Evolutionary conservation across 1,284 basidiomycete species (phyloP), one percentile per base, ranked within the genome.

Genomic region (Xerocomus nothofagi): DNA sequence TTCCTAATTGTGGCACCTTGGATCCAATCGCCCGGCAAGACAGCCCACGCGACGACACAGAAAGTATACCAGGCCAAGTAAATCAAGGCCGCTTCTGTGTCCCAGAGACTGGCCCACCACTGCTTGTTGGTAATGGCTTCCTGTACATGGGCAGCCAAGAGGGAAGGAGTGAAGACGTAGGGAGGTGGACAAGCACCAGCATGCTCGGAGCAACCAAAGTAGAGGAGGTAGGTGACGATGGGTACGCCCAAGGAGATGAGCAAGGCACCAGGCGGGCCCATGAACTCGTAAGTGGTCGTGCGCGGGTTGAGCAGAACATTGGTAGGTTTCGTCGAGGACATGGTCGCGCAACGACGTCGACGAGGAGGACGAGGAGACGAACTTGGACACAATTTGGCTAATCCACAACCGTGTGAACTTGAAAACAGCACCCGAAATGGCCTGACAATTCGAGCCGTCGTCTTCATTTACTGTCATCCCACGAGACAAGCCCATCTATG

Each of bases 31-130:
- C 93, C 95, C 0, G 97, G 97, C 7, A 99, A 73, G 30, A 95
- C 62, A 9, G 73, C 76, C 94, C 94, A 98, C 9, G 91, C 80
- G 2, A 82, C 68, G 36, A 98, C 82, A 56, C 82, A 88, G 71
- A 89, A 99, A 15, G 82, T 73, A 70, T 98, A 98, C 96, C 96
- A 99, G 0, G 69, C 90, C 46, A 88, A 69, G 73, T 98, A 99
- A 27, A 91, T 78, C 24, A 80, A 62, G 15, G 81, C 69, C 0
- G 91, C 94, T 50, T 93, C 74, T 0, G 80, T 80, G 63, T 98
- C 93, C 82, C 88, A 94, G 8, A 97, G 77, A 29, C 75, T 68
- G 48, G 70, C 73, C 87, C 88, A 91, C 79, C 81, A 92, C 11
- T 73, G 63, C 3, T 71, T 61, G 53, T 73, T 68, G 3, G 76